Evolutionary conservation across 2,329 filamentous ascomycete species (phyloP).

Genomic region (Fusarium globosum): DNA sequence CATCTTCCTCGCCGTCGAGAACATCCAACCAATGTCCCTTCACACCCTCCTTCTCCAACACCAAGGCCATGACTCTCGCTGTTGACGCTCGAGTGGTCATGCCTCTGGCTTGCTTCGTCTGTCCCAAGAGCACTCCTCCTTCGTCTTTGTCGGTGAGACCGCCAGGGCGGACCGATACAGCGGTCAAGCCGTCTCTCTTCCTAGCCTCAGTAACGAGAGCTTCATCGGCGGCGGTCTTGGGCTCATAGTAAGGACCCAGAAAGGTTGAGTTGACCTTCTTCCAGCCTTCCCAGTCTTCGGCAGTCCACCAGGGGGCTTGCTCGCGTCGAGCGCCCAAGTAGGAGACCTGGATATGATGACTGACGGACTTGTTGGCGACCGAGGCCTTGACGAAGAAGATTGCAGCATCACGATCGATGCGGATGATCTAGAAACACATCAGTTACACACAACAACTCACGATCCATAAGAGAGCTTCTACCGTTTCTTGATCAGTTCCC

Average conservation of each 20-base stretch:
- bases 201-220: slow-evolving; percentile 58
- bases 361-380: slow-evolving; percentile 51
- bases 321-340: slow-evolving; percentile 62
- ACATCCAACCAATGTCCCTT: slow-evolving; percentile 63
- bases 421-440: slow-evolving; percentile 33
- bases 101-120: slow-evolving; percentile 50
- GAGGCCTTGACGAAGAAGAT: slow-evolving; percentile 40
- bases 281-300: slow-evolving; percentile 56
- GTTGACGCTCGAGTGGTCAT: slow-evolving; percentile 66
- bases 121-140: slow-evolving; percentile 56
- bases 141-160: slow-evolving; percentile 58
- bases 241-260: slow-evolving; percentile 62
- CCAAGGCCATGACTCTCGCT: slow-evolving; percentile 62
- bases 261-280: slow-evolving; percentile 52
- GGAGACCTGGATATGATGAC: slow-evolving; percentile 70
- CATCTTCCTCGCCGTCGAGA: slow-evolving; percentile 60
- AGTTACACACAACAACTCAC: background rate
- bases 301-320: slow-evolving; percentile 62
- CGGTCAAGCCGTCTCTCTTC: slow-evolving; percentile 52
- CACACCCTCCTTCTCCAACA: slow-evolving; percentile 55
- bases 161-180: slow-evolving; percentile 62
- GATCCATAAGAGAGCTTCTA: slow-evolving; percentile 2
- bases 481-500: slow-evolving; percentile 55
- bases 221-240: slow-evolving; percentile 67
- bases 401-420: slow-evolving; percentile 43